A percentile compares a stretch with the other conserved stretches of the same genome.
Evolutionary conservation across 441 rosid species (phyloP).

Genomic region (Melastoma candidum): DNA sequence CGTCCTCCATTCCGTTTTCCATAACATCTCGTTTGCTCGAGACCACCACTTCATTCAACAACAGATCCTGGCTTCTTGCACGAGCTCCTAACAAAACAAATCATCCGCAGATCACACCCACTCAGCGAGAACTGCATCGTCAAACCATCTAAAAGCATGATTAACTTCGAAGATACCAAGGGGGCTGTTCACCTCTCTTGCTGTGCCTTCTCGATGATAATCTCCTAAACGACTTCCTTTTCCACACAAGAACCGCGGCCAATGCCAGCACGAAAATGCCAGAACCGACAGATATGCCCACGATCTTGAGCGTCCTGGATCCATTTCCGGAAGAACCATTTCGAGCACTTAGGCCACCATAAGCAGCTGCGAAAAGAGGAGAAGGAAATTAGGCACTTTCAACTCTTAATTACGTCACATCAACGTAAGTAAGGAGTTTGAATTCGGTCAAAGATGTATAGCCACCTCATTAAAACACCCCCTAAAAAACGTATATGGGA

Average conservation of each 20-base stretch:
- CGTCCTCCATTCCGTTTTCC: slow-evolving; percentile 37
- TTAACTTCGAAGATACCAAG: no score
- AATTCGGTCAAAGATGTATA: no score
- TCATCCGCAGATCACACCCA: not conserved
- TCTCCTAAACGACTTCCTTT: slow-evolving; percentile 25
- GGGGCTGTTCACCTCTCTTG: slow-evolving; percentile 23
- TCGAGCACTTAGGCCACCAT: slow-evolving; percentile 11
- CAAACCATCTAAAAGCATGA: not conserved
- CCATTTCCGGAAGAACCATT: not conserved
- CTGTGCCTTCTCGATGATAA: slow-evolving; percentile 7
- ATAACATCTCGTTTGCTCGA: slow-evolving; percentile 48
- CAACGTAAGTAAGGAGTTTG: no score
- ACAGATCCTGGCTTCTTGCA: slow-evolving; percentile 56
- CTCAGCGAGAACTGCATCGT: no score
- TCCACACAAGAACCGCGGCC: slow-evolving; percentile 32
- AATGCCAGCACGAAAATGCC: slow-evolving; percentile 35
- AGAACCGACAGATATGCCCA: slow-evolving; percentile 40
- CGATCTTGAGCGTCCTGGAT: slow-evolving; percentile 9
- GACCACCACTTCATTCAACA: slow-evolving; percentile 45
- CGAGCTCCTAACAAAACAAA: slow-evolving; percentile 22
- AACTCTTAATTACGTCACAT: no score
- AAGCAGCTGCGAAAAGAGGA: slow-evolving; percentile 29
- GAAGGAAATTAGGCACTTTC: slow-evolving; percentile 1
- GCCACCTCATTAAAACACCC: no score
- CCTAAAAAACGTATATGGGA: no score